Percentiles rank a stretch among this genome's conserved stretches.
phyloP scores from a whole-genome alignment of 257 asterid genomes.

The Cruciata laevipes region DNA sequence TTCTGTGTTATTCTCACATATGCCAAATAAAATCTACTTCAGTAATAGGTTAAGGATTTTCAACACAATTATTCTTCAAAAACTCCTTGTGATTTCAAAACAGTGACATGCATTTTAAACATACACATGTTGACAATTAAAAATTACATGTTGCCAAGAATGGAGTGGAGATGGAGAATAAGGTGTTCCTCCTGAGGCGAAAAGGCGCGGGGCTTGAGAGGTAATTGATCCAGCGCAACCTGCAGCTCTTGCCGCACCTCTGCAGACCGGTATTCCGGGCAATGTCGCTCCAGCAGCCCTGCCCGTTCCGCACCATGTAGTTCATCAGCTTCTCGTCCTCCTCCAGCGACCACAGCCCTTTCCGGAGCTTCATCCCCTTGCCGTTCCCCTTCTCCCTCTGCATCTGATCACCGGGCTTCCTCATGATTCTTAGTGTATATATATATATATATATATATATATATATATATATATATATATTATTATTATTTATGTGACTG shows the following conservation, averaged over 20 bases:
- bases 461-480: no score
- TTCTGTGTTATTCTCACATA: no score
- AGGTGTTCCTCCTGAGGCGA: slow-evolving; percentile 72
- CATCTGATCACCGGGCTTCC: slow-evolving; percentile 37
- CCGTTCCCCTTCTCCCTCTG: slow-evolving; percentile 18
- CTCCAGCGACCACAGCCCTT: slow-evolving; percentile 89
- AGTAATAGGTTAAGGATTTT: no score
- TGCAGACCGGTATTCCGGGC: slow-evolving; percentile 70
- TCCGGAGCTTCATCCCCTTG: slow-evolving; percentile 43
- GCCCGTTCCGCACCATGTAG: slow-evolving; percentile 67
- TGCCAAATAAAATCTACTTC: no score
- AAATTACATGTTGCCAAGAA: slow-evolving; percentile 74
- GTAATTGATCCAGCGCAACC: slow-evolving; percentile 78
- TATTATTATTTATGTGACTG: no score
- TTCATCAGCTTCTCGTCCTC: slow-evolving; percentile 77
- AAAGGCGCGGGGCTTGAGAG: slow-evolving; percentile 82
- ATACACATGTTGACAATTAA: no score
- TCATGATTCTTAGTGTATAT: slow-evolving; percentile 13
- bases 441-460: no score
- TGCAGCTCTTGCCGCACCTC: slow-evolving; percentile 83
- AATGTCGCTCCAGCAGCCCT: slow-evolving; percentile 89
- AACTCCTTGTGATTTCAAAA: no score
- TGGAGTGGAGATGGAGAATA: slow-evolving; percentile 71
- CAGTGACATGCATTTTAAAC: no score
- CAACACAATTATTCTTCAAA: no score